Percentiles rank a stretch among this genome's conserved stretches.
phyloP scores from a whole-genome alignment of 768 basidiomycete species.

The Boletus insuetus region DNA sequence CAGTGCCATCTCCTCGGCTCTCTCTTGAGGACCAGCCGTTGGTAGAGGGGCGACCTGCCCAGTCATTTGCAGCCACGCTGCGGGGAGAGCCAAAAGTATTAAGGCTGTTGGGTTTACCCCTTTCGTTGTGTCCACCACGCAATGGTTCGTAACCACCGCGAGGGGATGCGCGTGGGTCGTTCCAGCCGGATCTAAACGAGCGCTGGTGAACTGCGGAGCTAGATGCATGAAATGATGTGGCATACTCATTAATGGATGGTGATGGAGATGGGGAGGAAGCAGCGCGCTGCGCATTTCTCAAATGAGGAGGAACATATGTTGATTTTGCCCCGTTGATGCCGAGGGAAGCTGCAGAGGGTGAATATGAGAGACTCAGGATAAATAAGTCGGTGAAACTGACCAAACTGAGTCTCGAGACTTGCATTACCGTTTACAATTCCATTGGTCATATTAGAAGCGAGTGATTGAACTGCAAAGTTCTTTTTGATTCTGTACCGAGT shows the following conservation, averaged over 20 bases:
- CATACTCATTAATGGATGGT: slow-evolving; percentile 51
- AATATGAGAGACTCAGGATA: background rate
- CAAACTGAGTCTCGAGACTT: slow-evolving; percentile 74
- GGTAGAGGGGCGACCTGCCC: slow-evolving; percentile 39
- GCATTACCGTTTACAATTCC: slow-evolving; percentile 78
- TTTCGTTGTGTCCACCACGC: slow-evolving; percentile 41
- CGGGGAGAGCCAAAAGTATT: slow-evolving; percentile 37
- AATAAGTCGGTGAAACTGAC: slow-evolving; percentile 39
- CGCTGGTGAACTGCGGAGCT: slow-evolving; percentile 17
- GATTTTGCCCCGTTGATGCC: slow-evolving; percentile 67
- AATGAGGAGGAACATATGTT: slow-evolving; percentile 86
- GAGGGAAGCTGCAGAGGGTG: slow-evolving; percentile 56
- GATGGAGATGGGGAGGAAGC: slow-evolving; percentile 47
- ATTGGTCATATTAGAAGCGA: slow-evolving; percentile 78
- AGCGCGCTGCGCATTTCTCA: slow-evolving; percentile 86
- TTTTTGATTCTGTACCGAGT: slow-evolving; percentile 17
- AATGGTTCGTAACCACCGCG: slow-evolving; percentile 43
- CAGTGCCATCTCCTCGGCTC: slow-evolving; percentile 34
- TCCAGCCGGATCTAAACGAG: slow-evolving; percentile 61
- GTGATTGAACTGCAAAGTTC: slow-evolving; percentile 29
- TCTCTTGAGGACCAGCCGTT: slow-evolving; percentile 39
- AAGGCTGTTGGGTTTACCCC: slow-evolving; percentile 40
- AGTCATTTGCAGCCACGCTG: slow-evolving; percentile 35
- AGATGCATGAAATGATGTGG: slow-evolving; percentile 13
- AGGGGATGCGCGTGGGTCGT: slow-evolving; percentile 70